Evolutionary conservation across 768 basidiomycete species (phyloP), one percentile per base, ranked within the genome.

Genomic region (Collybia nuda): DNA sequence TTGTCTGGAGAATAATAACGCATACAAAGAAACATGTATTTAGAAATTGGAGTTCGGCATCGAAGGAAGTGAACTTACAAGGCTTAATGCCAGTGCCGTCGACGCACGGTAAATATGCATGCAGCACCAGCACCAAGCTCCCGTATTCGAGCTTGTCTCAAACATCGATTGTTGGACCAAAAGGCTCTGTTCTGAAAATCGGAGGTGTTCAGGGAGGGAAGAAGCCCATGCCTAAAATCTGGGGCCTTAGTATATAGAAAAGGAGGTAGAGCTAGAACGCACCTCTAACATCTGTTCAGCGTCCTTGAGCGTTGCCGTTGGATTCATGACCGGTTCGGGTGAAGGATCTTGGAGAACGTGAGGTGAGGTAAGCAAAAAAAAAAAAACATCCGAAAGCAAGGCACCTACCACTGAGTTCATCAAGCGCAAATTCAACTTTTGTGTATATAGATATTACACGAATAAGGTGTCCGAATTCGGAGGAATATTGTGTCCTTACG

Each of bases 71-170:
- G 43, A 53, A 74, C 80, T 69, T 59, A 90, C 89, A 65, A 77
- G 74, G 56, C 80, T 78, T 35, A 91, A 62, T 17, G 81, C 84
- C 47, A 90, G 73, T 26, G 78, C 69, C 57, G 82, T 83, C 51
- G 85, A 85, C 37, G 85, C 86, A 57, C 91, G 80, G 54, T 86
- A 71, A 40, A 82, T 73, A 63, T 93, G 89, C 74, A 90, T 86
- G 62, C 76, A 75, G 56, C 81, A 87, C 68, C 81, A 93, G 58
- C 85, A 88, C 90, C 90, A 92, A 8, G 88, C 86, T 40, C 89
- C 86, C 23, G 78, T 78, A 57, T 88, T 90, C 14, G 86, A 85
- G 57, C 80, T 81, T 18, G 89, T 90, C 61, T 89, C 88, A 56
- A 90, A 86, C 81, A 89, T 88, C 15, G 82, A 78, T 54, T 83